Conservation (phyloP, 495 filamentous ascomycete species). For the Aspergillus baeticus region DNA sequence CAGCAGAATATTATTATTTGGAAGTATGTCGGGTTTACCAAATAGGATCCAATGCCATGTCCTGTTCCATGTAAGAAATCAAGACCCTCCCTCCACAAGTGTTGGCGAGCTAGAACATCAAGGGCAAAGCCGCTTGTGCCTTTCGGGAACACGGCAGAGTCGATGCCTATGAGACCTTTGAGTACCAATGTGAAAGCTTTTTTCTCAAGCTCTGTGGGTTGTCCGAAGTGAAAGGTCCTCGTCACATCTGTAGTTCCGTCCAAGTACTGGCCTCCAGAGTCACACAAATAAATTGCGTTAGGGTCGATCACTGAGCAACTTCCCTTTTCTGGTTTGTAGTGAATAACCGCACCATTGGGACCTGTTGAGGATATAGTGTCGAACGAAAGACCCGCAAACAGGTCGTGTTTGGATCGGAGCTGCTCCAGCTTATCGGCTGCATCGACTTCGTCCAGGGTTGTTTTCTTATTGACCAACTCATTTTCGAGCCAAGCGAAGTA, state of each 20-base stretch:
- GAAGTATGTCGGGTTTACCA: constrained; percentile 41
- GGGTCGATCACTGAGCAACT: constrained; percentile 85
- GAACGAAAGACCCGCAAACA: constrained; percentile 91
- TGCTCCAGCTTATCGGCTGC: constrained; percentile 88
- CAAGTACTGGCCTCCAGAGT: constrained; percentile 91
- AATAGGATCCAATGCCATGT: constrained; percentile 90
- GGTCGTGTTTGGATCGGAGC: constrained; percentile 73
- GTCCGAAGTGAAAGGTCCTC: constrained; percentile 87
- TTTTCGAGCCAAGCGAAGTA: constrained; percentile 98
- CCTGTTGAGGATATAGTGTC: constrained; percentile 95
- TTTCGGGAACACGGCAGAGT: constrained; percentile 87
- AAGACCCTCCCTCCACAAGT: constrained; percentile 87
- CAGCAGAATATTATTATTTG: constrained; percentile 5
- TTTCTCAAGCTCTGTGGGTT: constrained; percentile 80
- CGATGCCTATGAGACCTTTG: constrained; percentile 92
- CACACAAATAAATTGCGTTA: constrained; percentile 87
- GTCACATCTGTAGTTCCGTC: constrained; percentile 98
- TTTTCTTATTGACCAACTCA: constrained; percentile 71
- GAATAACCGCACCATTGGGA: constrained; percentile 92
- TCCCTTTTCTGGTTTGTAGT: constrained; percentile 90
- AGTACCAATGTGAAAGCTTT: constrained; percentile 94
- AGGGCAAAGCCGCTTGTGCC: constrained; percentile 91
- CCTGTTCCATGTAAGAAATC: constrained; percentile 98
- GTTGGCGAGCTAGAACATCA: constrained; percentile 85
- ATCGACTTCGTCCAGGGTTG: constrained; percentile 80